Base-by-base conservation (phyloP, 73 alveolate genomes). In the Effrenium voratum region DNA sequence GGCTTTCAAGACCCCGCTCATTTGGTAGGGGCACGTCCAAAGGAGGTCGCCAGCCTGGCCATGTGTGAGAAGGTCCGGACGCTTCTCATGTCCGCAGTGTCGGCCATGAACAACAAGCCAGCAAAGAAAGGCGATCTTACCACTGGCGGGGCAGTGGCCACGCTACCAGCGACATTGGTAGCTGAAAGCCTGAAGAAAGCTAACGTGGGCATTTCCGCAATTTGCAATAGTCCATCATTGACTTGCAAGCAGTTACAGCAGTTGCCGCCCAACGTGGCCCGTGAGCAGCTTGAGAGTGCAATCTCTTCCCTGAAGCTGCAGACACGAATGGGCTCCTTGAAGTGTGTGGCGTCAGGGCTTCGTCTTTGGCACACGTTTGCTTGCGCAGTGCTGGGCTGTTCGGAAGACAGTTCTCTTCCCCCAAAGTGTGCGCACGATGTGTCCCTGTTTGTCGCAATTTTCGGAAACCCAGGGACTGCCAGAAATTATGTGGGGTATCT, bases 1-100 rank as follows among this genome's bases (percentile, higher is more conserved):
- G 93, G 93, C n/a, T 83, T 83, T 32, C 79, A 36, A 3, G 34
- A 55, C 59, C 93, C 72, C 5, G n/a, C 32, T n/a, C 93, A 83
- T 24, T n/a, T 83, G 57, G 93, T 40, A 0, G 93, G 93, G 16
- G 57, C 44, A 1, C 45, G 57, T 50, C 43, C 93, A 8, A 24
- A 36, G 24, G 66, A 83, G 3, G 59, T 83, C 26, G 59, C 55
- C 79, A 34, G 12, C 26, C 47, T 59, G 36, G 6, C n/a, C 24
- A 10, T 32, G 8, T 30, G 34, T 26, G 70, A 32, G 36, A 50
- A 47, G 44, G 75, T 52, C 13, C 40, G 12, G 73, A 73, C 73
- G 46, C 28, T 81, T 49, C 22, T 81, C 75, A 19, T 16, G 34
- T 32, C 63, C 3, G 75, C 73, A 2, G 84, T 73, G 26, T 50